phyloP scores from a whole-genome alignment of 2,329 filamentous ascomycete genomes.

The Niveomyces coronatus region DNA sequence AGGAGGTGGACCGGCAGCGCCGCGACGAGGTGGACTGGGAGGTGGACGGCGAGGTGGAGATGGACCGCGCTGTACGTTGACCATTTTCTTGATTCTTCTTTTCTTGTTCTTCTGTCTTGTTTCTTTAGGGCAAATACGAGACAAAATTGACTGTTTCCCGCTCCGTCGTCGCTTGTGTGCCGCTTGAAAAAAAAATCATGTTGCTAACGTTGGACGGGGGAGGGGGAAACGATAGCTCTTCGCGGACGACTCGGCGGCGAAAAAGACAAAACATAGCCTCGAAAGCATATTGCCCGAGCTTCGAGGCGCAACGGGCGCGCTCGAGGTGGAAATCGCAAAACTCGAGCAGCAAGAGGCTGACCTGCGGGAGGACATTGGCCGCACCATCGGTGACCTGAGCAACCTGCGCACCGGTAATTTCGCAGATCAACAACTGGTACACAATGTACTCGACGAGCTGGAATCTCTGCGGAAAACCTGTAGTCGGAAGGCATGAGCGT shows the following conservation, averaged over 20 bases:
- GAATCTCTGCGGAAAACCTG: slow-evolving; percentile 46
- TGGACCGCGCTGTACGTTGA: slow-evolving; percentile 44
- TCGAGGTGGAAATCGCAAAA: slow-evolving; percentile 57
- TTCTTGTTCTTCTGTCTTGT: background rate
- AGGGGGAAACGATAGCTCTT: slow-evolving; percentile 44
- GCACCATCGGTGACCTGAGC: slow-evolving; percentile 63
- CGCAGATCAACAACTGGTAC: slow-evolving; percentile 49
- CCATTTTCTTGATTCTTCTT: background rate
- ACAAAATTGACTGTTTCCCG: too few relatives aligned
- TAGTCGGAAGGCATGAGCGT: slow-evolving; percentile 31
- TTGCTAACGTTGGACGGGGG: background rate
- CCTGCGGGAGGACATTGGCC: slow-evolving; percentile 50
- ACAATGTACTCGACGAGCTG: slow-evolving; percentile 61
- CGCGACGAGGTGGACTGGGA: slow-evolving; percentile 43
- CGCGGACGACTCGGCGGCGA: slow-evolving; percentile 34
- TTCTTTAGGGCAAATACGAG: too few relatives aligned
- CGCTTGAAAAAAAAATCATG: too few relatives aligned
- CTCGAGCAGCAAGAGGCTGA: slow-evolving; percentile 54
- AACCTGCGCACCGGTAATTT: slow-evolving; percentile 75
- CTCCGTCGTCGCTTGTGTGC: too few relatives aligned
- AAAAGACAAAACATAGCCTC: slow-evolving; percentile 47
- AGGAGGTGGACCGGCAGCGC: slow-evolving; percentile 44
- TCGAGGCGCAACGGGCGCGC: slow-evolving; percentile 50
- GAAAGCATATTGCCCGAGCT: slow-evolving; percentile 58
- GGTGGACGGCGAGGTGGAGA: slow-evolving; percentile 52